phyloP scores from a whole-genome alignment of 495 filamentous ascomycete species.

The Aspergillus saccharolyticus region DNA sequence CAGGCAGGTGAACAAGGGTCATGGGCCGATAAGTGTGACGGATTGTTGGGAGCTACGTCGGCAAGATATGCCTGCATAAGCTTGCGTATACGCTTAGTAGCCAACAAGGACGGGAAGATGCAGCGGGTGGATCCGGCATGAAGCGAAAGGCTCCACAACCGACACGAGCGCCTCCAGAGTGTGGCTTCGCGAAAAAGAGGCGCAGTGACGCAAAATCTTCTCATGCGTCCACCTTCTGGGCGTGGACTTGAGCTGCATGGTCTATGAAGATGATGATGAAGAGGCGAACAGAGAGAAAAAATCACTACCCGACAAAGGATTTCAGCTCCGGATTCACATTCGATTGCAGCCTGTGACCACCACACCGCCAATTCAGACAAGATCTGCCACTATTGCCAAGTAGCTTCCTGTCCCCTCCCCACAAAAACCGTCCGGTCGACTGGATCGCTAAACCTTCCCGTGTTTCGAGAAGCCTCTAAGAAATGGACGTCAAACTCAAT shows the following conservation, averaged over 20 bases:
- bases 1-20: no score
- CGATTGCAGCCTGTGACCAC: not conserved
- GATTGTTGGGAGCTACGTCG: not conserved
- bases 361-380: not conserved
- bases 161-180: not conserved
- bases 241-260: not conserved
- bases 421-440: not conserved
- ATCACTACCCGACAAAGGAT: not conserved
- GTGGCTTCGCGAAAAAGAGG: not conserved
- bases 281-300: not conserved
- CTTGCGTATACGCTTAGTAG: no score
- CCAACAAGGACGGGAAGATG: not conserved
- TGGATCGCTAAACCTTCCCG: not conserved
- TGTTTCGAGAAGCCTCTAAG: not conserved
- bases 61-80: not conserved
- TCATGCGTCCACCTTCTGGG: not conserved
- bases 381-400: not conserved
- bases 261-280: not conserved
- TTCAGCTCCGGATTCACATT: not conserved
- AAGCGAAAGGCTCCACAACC: not conserved
- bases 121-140: not conserved
- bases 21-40: not conserved
- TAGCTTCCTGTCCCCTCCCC: not conserved
- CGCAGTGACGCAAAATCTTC: not conserved
- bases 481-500: not conserved